Conservation (phyloP, 2,329 filamentous ascomycete species). For the Penicillium sp. region DNA sequence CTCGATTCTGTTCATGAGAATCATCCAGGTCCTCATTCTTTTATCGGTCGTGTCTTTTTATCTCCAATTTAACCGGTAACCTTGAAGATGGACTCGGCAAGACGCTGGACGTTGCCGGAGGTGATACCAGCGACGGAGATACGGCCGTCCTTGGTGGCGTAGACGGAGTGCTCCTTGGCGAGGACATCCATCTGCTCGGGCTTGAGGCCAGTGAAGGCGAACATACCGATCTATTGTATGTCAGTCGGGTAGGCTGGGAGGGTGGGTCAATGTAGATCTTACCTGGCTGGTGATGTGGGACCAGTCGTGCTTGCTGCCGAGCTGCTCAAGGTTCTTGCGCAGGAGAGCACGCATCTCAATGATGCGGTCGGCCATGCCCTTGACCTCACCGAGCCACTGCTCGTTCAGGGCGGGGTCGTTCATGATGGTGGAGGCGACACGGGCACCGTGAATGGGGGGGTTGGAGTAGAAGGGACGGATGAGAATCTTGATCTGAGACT, state of each 20-base stretch:
- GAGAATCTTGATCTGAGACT: conserved; percentile 97
- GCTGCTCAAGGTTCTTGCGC: conserved; percentile 90
- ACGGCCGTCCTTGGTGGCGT: conserved; percentile 77
- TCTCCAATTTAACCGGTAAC: conserved; percentile 45
- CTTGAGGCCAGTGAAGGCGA: conserved; percentile 92
- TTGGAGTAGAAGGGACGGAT: conserved; percentile 98
- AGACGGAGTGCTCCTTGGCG: conserved; percentile 95
- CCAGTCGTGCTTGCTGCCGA: conserved; percentile 97
- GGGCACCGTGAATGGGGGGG: conserved; percentile 93
- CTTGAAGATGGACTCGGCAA: conserved; percentile 54
- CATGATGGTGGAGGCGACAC: conserved; percentile 88
- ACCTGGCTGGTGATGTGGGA: conserved; percentile 92
- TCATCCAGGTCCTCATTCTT: neutral
- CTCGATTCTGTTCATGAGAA: neutral
- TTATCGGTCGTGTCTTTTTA: conserved; percentile 1
- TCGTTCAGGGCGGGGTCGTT: conserved; percentile 80
- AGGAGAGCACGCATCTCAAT: conserved; percentile 96
- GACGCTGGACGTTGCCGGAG: conserved; percentile 50
- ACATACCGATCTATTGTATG: conserved; percentile 81
- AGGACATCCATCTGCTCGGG: conserved; percentile 88
- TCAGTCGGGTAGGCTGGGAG: neutral
- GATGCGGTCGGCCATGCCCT: conserved; percentile 98
- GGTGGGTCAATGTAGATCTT: conserved; percentile 7
- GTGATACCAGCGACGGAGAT: conserved; percentile 54
- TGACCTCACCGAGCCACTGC: conserved; percentile 95